Base-by-base conservation (phyloP, 1,284 basidiomycete genomes). In the Malassezia caprae region DNA sequence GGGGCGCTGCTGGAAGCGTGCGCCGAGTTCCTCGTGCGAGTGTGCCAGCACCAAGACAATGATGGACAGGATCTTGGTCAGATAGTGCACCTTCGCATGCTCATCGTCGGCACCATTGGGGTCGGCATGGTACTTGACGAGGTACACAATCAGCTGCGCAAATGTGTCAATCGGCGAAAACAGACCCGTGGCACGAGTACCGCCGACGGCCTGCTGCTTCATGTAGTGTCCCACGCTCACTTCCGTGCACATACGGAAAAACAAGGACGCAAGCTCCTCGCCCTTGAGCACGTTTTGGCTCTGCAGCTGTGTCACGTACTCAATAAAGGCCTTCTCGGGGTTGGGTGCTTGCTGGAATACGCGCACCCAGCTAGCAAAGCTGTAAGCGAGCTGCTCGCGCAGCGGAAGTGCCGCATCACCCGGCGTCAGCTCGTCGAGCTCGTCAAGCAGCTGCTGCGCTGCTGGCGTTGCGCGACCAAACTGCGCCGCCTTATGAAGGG, bases 111-210 rank as follows among this genome's bases (percentile, higher is more conserved):
- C 80, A 28, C 86, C 88, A 12, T 73, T 78, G 48, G 86, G 86
- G 75, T 96, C 93, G 23, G 89, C 90, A 65, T 98, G 93, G 75
- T 98, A 96, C 79, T 98, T 98, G 82, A 98, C 91, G 79, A 99
- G 94, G 75, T 96, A 88, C 43, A 91, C 88, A 61, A 98, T 89
- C 64, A 98, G 79, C 65, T 90, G 84, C 43, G 91, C 90, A 79
- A 96, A 86, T 8, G 94, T 90, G 76, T 99, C 94, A 64, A 96
- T 80, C 15, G 90, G 88, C 73, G 89, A 88, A 79, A 90, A 96
- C 54, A 78, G 73, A 52, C 76, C 76, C 17, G 87, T 83, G 47
- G 83, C 82, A 19, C 83, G 81, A 45, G 82, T 83, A 58, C 89
- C 86, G 46, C 87, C 87, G 24, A 82, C 79, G 27, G 85, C 82